Conservation (phyloP, 768 basidiomycete species). For the Trametes coccinea region DNA sequence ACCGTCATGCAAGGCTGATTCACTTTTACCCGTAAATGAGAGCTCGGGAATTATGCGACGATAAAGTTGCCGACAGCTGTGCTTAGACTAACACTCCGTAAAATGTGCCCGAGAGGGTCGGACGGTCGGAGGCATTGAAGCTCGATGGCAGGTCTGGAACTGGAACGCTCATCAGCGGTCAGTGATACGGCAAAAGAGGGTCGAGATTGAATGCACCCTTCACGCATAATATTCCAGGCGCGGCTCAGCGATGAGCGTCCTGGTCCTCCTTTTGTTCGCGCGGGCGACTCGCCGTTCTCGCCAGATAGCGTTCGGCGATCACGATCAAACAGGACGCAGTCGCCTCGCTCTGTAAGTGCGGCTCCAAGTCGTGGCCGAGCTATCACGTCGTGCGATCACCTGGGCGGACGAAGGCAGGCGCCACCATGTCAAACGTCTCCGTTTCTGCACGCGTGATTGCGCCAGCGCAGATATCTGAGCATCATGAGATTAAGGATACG, state of each 20-base stretch:
- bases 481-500: not conserved
- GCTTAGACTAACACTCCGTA: no score
- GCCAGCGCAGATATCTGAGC: not conserved
- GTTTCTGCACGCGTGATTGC: not conserved
- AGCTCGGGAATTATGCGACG: no score
- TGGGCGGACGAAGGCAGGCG: not conserved
- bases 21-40: no score
- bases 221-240: not conserved
- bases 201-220: not conserved
- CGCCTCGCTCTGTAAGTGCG: not conserved
- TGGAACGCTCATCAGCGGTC: not conserved
- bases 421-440: not conserved
- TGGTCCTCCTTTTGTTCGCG: not conserved
- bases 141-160: not conserved
- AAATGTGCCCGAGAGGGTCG: no score
- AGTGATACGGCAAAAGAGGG: not conserved
- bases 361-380: not conserved
- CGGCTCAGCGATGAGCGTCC: not conserved
- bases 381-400: not conserved
- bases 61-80: no score
- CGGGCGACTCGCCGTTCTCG: not conserved
- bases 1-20: no score
- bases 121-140: not conserved
- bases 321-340: not conserved
- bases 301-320: constrained; percentile 9